Evolutionary conservation across 2,329 filamentous ascomycete genomes (phyloP), one percentile per base, ranked within the genome.

Genomic region (Bipolaris oryzae): DNA sequence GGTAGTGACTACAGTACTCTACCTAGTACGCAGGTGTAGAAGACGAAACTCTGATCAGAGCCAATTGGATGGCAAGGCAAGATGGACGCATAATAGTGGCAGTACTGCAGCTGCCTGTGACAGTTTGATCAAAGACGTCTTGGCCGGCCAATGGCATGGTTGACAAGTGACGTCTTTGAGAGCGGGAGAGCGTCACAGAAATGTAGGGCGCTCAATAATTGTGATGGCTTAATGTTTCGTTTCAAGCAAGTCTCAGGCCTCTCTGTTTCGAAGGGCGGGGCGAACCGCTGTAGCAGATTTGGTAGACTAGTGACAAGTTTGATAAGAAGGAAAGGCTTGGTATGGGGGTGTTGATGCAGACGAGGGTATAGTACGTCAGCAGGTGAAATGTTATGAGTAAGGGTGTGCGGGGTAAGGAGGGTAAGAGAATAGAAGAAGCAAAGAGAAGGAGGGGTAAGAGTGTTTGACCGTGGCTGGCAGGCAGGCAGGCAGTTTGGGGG

Each of bases 281-380:
- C 55, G 51, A 61, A 18, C 61, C 58, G 61, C 53, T 38, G 54
- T 48, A 34, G 53, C 51, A 57, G 56, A 43, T 53, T 57, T 55
- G 53, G 58, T 44, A 23, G 46, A 38, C 38, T 41, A 53, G 53
- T 58, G 18, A 43, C 44, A 57, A 43, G 53, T 62, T 50, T 64
- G 56, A 67, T 67, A 63, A 63, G 55, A 63, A 45, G 62, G 60
- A 45, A 61, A 33, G 48, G 44, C 57, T 61, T 59, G 50, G 61
- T 46, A 54, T 53, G 51, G 45, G 34, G 28, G 53, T 18, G 31
- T 55, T 56, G 58, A 64, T 64, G 58, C 61, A 23, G 48, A 28
- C 47, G 23, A 16, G 46, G 35, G 37, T 25, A 43, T 39, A 35
- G 28, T 37, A 44, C 11, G 28, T 57, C 57, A 50, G 39, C 28